Evolutionary conservation across 306 rosid genomes (phyloP), one percentile per base, ranked within the genome.

Genomic region (Cucurbita ficifolia): DNA sequence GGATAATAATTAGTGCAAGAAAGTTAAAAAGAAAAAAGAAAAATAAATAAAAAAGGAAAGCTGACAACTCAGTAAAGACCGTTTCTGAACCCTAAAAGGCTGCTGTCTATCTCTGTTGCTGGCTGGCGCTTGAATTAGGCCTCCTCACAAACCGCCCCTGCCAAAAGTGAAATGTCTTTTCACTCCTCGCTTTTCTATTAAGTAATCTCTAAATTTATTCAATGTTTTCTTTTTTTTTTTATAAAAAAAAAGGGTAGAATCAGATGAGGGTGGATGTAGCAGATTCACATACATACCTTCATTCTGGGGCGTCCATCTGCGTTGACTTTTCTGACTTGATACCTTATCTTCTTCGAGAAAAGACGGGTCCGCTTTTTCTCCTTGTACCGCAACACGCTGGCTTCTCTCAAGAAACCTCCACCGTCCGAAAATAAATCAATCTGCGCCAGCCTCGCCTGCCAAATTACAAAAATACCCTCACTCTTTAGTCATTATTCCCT

Each of bases 101-200:
- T 5, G 18, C 0, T 7, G 29, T 64, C 3, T 45, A 59, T 78
- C 86, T 78, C 43, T 81, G 83, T 19, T 74, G n/a, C n/a, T n/a
- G 76, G 70, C 75, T 79, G 39, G 76, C 54, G 85, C 87, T 84
- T 58, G 79, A 81, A 81, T 84, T 86, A 50, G 87, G 83, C 82
- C 96, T 89, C 83, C 85, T 85, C 73, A 92, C 96, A 84, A 92
- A 92, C 59, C 92, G 84, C 10, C 98, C 96, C 98, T 92, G 95
- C 80, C 69, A 61, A 36, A 61, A 36, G 42, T 5, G n/a, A 58
- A 58, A 13, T 7, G 42, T 24, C n/a, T 29, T 58, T 58, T 29
- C 40, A 58, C 1, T 57, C 39, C 0, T 57, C 63, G 0, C 21
- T 17, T 51, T 51, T n/a, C 3, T 40, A 40, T 40, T 40, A 40